These are phyloP conservation scores for Solanum ossicruentum DNA, from an alignment of 257 asterid genomes.

Conservation along the genomic window DNA sequence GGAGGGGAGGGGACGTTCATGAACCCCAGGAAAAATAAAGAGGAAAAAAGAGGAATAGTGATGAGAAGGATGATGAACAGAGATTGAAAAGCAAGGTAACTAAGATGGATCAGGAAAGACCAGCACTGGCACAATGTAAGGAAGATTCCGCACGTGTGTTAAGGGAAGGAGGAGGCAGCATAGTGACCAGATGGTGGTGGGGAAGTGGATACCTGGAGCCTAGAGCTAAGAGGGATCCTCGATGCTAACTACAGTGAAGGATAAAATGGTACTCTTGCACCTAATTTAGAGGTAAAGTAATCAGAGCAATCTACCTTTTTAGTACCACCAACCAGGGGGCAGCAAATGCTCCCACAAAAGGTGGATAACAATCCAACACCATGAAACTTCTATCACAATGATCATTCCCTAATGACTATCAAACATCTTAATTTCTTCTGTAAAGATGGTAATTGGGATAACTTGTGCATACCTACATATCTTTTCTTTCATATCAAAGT, in stretches of 20 bases:
- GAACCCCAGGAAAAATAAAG: background rate
- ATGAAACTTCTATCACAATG: background rate
- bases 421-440: background rate
- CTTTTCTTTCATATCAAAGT: background rate
- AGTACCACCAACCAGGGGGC: background rate
- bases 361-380: background rate
- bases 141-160: background rate
- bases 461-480: background rate
- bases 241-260: background rate
- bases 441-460: background rate
- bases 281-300: background rate
- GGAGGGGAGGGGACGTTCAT: too few species aligned
- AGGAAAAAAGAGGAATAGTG: background rate
- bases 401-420: background rate
- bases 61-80: background rate
- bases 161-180: background rate
- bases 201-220: background rate
- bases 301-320: background rate
- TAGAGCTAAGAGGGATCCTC: background rate
- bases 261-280: background rate
- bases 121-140: background rate
- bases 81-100: background rate
- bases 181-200: background rate
- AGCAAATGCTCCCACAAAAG: background rate
- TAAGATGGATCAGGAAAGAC: background rate